A percentile compares a stretch with the other conserved stretches of the same genome.
Conservation (phyloP, 176 grass and related monocot genomes). For the Aegilops umbellulata region DNA sequence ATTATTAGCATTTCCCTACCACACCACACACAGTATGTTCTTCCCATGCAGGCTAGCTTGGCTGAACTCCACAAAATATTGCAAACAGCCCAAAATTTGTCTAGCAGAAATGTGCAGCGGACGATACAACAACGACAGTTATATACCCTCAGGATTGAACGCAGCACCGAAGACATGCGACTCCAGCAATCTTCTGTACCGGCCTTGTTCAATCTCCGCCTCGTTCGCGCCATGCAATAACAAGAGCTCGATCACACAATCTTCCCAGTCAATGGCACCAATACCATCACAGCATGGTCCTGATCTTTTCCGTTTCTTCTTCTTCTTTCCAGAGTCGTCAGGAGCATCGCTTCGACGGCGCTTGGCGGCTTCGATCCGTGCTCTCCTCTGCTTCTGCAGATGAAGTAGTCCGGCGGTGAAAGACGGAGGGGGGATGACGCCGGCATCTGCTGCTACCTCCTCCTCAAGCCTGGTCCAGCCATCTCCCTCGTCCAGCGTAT, state of each 20-base stretch:
- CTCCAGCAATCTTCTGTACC: too few relatives aligned
- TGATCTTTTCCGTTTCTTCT: conserved; percentile 22
- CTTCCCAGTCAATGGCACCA: conserved; percentile 55
- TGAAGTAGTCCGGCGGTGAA: conserved; percentile 26
- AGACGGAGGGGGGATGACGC: conserved; percentile 61
- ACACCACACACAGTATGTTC: too few relatives aligned
- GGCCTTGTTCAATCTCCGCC: conserved; percentile 81
- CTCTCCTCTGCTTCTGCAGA: conserved; percentile 49
- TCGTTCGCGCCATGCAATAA: conserved; percentile 69
- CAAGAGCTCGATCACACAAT: conserved; percentile 60
- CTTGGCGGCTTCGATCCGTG: conserved; percentile 68
- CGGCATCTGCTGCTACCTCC: conserved; percentile 42
- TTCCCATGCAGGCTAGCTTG: too few relatives aligned
- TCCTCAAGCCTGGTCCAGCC: conserved; percentile 11
- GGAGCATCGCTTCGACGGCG: conserved; percentile 42
- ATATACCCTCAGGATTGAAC: too few relatives aligned
- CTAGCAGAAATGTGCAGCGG: too few relatives aligned
- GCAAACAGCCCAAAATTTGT: too few relatives aligned
- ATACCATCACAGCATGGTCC: neutral
- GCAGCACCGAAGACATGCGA: too few relatives aligned
- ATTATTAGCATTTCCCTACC: too few relatives aligned
- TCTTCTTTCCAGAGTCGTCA: neutral
- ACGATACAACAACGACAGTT: too few relatives aligned
- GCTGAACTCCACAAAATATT: too few relatives aligned
- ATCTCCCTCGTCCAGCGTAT: conserved; percentile 1